A percentile compares a stretch with the other conserved stretches of the same genome.
phyloP scores from a whole-genome alignment of 805 yeast genomes.

The Kuraishia ogatae region DNA sequence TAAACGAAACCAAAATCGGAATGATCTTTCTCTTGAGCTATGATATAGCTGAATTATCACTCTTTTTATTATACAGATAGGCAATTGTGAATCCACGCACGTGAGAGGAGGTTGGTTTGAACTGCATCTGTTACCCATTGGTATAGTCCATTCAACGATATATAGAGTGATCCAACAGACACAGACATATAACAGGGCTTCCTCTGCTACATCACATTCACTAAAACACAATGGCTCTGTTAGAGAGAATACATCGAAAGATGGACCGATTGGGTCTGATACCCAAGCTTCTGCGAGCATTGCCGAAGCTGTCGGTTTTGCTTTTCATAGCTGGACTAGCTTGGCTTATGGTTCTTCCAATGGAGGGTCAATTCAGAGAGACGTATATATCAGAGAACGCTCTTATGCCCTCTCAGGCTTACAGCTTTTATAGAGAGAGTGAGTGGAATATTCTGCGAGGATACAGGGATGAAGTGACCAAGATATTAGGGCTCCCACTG shows the following conservation, averaged over 20 bases:
- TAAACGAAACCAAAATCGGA: too few relatives aligned
- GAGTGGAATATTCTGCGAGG: slow-evolving; percentile 94
- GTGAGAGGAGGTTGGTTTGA: too few relatives aligned
- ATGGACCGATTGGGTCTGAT: slow-evolving; percentile 35
- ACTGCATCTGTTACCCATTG: too few relatives aligned
- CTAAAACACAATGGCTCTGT: slow-evolving; percentile 30
- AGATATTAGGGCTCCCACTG: slow-evolving; percentile 23
- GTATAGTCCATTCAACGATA: too few relatives aligned
- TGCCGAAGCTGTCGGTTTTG: slow-evolving; percentile 35
- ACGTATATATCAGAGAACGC: slow-evolving; percentile 96
- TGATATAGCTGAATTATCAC: too few relatives aligned
- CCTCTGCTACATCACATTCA: background rate
- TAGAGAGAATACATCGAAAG: slow-evolving; percentile 34
- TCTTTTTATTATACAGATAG: too few relatives aligned
- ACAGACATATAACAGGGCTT: too few relatives aligned
- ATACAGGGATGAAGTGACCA: slow-evolving; percentile 50
- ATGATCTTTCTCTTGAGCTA: too few relatives aligned
- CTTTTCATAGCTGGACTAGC: slow-evolving; percentile 37
- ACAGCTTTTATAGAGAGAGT: slow-evolving; percentile 82
- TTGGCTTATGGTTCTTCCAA: slow-evolving; percentile 61
- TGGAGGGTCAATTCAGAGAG: slow-evolving; percentile 71
- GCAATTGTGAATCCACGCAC: too few relatives aligned
- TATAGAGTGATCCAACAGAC: too few relatives aligned
- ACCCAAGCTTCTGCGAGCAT: slow-evolving; percentile 31
- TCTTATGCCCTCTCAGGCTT: slow-evolving; percentile 92